phyloP scores from a whole-genome alignment of 1,284 basidiomycete species.

The Violaceomyces palustris region DNA sequence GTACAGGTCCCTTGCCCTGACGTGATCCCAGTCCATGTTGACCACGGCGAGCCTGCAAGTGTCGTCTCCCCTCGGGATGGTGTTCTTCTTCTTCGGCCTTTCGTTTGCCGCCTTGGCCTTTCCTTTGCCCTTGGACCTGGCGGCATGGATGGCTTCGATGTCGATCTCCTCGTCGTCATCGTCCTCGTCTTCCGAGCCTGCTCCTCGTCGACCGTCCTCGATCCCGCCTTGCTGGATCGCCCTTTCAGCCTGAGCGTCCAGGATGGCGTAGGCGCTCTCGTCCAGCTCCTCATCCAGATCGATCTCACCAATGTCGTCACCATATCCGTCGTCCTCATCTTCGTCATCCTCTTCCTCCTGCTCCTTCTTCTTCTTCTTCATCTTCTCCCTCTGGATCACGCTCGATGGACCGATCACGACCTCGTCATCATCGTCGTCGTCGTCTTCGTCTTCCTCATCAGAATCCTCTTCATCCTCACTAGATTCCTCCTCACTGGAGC shows the following conservation, averaged over 20 bases:
- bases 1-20: slow-evolving; percentile 83
- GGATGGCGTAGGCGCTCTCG: slow-evolving; percentile 60
- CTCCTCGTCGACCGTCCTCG: slow-evolving; percentile 1
- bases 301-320: slow-evolving; percentile 54
- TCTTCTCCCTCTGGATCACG: slow-evolving; percentile 21
- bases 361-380: slow-evolving; percentile 9
- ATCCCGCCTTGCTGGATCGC: slow-evolving; percentile 31
- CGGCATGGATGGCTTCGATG: slow-evolving; percentile 52
- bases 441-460: slow-evolving; percentile 53
- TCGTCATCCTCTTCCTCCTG: slow-evolving; percentile 22
- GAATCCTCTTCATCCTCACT: slow-evolving; percentile 16
- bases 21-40: slow-evolving; percentile 97
- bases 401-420: slow-evolving; percentile 36
- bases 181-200: slow-evolving; percentile 17
- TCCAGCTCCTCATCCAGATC: slow-evolving; percentile 68
- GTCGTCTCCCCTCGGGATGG: slow-evolving; percentile 39
- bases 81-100: slow-evolving; percentile 53
- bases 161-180: slow-evolving; percentile 15
- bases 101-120: slow-evolving; percentile 14
- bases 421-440: slow-evolving; percentile 39
- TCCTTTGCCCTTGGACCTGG: slow-evolving; percentile 44
- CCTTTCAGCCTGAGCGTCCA: slow-evolving; percentile 66
- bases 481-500: slow-evolving; percentile 39
- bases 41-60: slow-evolving; percentile 73
- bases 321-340: slow-evolving; percentile 21